Base-by-base conservation (phyloP, 148 eudicot genomes). In the Chenopodium quinoa region DNA sequence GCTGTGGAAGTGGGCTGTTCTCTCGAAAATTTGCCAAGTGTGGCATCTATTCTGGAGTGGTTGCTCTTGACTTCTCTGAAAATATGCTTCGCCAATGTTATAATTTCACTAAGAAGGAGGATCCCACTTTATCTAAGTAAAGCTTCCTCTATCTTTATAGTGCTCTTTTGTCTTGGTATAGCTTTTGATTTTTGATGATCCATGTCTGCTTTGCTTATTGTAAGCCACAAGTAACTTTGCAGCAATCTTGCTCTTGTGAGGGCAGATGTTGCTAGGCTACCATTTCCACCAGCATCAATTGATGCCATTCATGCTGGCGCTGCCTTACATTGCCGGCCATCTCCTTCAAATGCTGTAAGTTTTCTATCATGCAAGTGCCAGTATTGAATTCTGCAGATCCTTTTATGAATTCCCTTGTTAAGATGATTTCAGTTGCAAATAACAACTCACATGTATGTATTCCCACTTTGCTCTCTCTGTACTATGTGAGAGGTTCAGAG, bases 301-400 rank as follows among this genome's bases (percentile, higher is more conserved):
- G 97, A 97, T 88, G 98, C 98, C 54, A 92, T 97, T 84, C 99
- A 97, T 91, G 99, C 99, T 81, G 99, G 98, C 81, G 99, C 99
- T 75, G 99, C 99, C 66, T 89, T 97, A 78, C 99, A 97, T 85
- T 97, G 99, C 83, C 94, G 98, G 99, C 98, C 98, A 67, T 97
- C 98, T 85, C 92, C 97, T 74, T 91, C 97, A 9, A 97, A 94
- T 89, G 99, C 99, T 29, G 99, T 97, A 86, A 88, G 91, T 80
- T 83, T 47, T 81, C 70, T 25, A 14, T 72, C 66, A 23, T 75
- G 64, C 80, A 80, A 29, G 34, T 72, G 62, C n/a, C 47, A 17
- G 44, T 14, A 27, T 64, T 65, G 8, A 62, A 0, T 27, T 80
- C 47, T 80, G 44, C 22, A 40, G 68, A 40, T 44, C 20, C 12